These are phyloP conservation scores for Inosperma sp. DNA, from an alignment of 768 basidiomycete species.

Conservation along the genomic window DNA sequence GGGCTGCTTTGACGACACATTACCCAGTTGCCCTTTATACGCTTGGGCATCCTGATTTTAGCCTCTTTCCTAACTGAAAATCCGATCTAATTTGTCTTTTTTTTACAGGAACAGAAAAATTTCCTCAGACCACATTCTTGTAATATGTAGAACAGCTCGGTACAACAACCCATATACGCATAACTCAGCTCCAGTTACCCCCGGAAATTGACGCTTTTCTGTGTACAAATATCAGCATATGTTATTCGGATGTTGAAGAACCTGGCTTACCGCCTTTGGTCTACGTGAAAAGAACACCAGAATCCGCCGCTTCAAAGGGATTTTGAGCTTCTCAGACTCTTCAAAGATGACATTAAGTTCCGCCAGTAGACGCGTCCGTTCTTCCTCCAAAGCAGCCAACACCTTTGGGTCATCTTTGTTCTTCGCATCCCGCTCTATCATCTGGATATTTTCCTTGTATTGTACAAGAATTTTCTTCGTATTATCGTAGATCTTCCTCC, in stretches of 20 bases:
- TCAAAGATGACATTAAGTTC: background rate
- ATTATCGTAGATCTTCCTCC: slow-evolving; percentile 7
- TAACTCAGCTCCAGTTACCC: background rate
- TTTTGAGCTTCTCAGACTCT: background rate
- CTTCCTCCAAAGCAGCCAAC: background rate
- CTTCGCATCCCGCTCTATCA: background rate
- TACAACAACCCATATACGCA: too few relatives aligned
- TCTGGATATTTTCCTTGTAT: slow-evolving; percentile 6
- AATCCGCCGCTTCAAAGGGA: background rate
- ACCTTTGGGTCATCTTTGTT: background rate
- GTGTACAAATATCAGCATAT: background rate
- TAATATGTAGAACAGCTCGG: too few relatives aligned
- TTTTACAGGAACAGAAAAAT: too few relatives aligned
- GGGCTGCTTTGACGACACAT: slow-evolving; percentile 4
- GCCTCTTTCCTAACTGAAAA: too few relatives aligned
- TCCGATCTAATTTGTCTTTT: too few relatives aligned
- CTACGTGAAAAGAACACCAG: background rate
- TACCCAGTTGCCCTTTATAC: slow-evolving; percentile 8
- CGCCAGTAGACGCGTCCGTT: background rate
- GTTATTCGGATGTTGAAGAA: background rate
- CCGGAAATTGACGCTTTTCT: background rate
- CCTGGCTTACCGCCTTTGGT: background rate
- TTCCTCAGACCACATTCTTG: too few relatives aligned
- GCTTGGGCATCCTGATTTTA: slow-evolving; percentile 9
- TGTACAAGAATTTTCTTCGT: slow-evolving; percentile 10